A percentile compares a stretch with the other conserved stretches of the same genome.
Conservation (phyloP, 768 basidiomycete species). For the Lactarius indigo region DNA sequence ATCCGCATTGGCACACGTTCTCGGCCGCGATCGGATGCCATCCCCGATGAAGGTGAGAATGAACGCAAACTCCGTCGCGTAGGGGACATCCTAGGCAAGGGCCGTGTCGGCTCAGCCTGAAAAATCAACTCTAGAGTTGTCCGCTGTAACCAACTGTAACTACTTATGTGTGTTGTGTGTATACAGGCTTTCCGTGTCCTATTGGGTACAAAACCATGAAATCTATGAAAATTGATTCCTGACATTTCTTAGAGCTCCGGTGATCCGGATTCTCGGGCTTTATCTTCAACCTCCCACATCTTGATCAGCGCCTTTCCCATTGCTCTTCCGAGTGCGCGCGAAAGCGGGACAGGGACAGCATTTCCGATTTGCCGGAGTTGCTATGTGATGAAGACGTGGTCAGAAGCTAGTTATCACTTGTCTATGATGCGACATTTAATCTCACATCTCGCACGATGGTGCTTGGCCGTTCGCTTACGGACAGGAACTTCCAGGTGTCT, state of each 20-base stretch:
- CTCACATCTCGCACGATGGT: slow-evolving; percentile 51
- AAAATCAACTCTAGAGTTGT: neutral
- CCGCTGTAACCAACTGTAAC: neutral
- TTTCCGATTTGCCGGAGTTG: slow-evolving; percentile 78
- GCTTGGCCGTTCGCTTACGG: slow-evolving; percentile 36
- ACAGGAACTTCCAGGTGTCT: slow-evolving; percentile 61
- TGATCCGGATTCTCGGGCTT: slow-evolving; percentile 14
- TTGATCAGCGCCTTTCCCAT: slow-evolving; percentile 44
- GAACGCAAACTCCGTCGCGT: slow-evolving; percentile 78
- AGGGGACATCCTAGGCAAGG: slow-evolving; percentile 63
- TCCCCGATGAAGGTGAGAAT: slow-evolving; percentile 70
- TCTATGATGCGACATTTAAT: slow-evolving; percentile 16
- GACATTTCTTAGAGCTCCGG: slow-evolving; percentile 5
- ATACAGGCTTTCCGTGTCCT: neutral
- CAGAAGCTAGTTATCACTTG: neutral
- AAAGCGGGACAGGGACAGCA: slow-evolving; percentile 71
- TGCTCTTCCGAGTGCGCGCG: slow-evolving; percentile 53
- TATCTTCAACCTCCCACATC: slow-evolving; percentile 22
- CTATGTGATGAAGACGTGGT: slow-evolving; percentile 37
- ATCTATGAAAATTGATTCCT: neutral
- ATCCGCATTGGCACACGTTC: slow-evolving; percentile 91
- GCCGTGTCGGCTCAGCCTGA: slow-evolving; percentile 20
- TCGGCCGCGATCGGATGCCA: slow-evolving; percentile 26
- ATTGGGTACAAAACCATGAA: neutral
- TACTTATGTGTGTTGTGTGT: slow-evolving; percentile 1